Conservation (phyloP, 148 eudicot genomes). For the Tetragonia tetragonoides region DNA sequence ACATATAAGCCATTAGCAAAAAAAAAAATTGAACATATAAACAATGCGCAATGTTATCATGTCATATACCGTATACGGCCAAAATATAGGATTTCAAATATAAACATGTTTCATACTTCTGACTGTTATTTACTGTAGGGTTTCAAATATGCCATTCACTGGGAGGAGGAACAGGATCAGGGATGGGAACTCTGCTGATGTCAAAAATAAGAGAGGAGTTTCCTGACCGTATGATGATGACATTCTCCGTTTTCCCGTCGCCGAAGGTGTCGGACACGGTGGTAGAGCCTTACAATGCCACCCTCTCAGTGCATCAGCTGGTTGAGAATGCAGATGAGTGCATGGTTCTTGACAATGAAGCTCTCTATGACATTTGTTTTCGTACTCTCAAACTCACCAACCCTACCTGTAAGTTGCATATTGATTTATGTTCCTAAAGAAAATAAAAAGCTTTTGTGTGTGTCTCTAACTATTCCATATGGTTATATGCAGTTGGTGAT, state of each 20-base stretch:
- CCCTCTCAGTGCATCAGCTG: conserved; percentile 51
- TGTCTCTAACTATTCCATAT: background rate
- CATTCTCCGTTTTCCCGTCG: conserved; percentile 48
- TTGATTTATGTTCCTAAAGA: too few relatives aligned
- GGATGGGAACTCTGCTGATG: conserved; percentile 59
- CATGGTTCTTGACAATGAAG: conserved; percentile 37
- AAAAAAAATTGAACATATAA: too few relatives aligned
- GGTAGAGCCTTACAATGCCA: conserved; percentile 72
- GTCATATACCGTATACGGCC: too few relatives aligned
- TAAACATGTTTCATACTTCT: background rate
- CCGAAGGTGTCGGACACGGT: conserved; percentile 66
- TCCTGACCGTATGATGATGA: conserved; percentile 34
- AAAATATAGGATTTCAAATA: conserved; percentile 48
- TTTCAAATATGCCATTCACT: conserved; percentile 64
- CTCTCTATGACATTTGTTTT: conserved; percentile 61
- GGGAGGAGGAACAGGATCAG: conserved; percentile 75
- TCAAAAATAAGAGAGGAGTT: conserved; percentile 32
- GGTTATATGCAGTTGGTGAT: conserved; percentile 50
- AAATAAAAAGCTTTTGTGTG: too few relatives aligned
- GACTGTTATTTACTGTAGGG: conserved; percentile 28
- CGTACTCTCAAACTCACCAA: conserved; percentile 68
- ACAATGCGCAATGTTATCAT: too few relatives aligned
- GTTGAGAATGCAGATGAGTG: conserved; percentile 39
- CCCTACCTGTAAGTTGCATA: conserved; percentile 41
- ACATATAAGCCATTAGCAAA: too few relatives aligned